Evolutionary conservation across 2,329 filamentous ascomycete species (phyloP).

Genomic region (Claviceps lovelessii): DNA sequence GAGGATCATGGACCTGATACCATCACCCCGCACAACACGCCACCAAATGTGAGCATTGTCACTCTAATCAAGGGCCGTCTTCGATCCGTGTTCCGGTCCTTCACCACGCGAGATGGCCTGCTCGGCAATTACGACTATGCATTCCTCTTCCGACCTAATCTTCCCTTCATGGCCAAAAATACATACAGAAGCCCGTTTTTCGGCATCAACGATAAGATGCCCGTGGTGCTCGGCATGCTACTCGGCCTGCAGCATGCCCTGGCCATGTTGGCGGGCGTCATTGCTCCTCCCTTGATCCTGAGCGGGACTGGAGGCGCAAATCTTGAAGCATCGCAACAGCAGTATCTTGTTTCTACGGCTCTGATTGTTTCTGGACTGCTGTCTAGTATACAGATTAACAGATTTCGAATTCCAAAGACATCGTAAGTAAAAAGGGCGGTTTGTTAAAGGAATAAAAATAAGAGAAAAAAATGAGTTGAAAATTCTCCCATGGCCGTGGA

Average conservation of each 20-base stretch:
- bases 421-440: constrained; percentile 22
- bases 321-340: constrained; percentile 42
- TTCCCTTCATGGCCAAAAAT: constrained; percentile 62
- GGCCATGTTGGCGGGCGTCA: constrained; percentile 61
- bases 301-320: constrained; percentile 47
- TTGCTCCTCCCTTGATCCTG: constrained; percentile 66
- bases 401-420: constrained; percentile 58
- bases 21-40: constrained; percentile 27
- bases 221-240: constrained; percentile 56
- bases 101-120: constrained; percentile 54
- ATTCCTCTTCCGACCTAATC: constrained; percentile 67
- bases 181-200: constrained; percentile 55
- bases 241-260: constrained; percentile 69
- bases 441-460: background rate
- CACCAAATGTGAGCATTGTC: constrained; percentile 18
- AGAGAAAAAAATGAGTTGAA: background rate
- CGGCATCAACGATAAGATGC: constrained; percentile 67
- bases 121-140: constrained; percentile 81
- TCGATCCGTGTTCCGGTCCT: constrained; percentile 21
- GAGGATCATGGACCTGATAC: constrained; percentile 39
- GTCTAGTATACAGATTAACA: constrained; percentile 61
- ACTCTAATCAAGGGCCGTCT: constrained; percentile 10
- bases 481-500: background rate
- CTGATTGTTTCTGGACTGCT: constrained; percentile 67
- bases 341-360: constrained; percentile 67